These are phyloP conservation scores for Trypanosomatidae sp. DNA, from an alignment of 208 protist genomes.

Conservation along the genomic window DNA sequence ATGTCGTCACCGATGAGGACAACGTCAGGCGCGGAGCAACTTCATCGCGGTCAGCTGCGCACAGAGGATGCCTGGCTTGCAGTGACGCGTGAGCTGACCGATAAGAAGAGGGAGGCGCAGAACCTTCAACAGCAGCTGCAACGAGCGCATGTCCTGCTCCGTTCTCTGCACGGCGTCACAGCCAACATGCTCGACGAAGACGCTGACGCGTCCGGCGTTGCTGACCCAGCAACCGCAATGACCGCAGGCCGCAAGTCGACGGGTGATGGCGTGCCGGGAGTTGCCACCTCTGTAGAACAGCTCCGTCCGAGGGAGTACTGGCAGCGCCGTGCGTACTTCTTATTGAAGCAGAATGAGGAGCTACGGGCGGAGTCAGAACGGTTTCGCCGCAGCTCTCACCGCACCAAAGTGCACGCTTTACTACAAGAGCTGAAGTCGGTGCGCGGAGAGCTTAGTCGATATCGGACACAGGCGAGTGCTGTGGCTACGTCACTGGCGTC, in stretches of 20 bases:
- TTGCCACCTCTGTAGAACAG: background rate
- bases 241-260: background rate
- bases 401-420: conserved; percentile 37
- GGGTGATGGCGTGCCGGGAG: background rate
- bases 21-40: background rate
- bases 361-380: conserved; percentile 30
- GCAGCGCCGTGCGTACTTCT: conserved; percentile 32
- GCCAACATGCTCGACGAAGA: background rate
- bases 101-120: conserved; percentile 32
- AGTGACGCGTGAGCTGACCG: conserved; percentile 27
- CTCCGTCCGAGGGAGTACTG: conserved; percentile 21
- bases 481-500: background rate
- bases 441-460: conserved; percentile 34
- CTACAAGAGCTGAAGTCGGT: conserved; percentile 43
- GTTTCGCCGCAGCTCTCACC: conserved; percentile 42
- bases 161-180: conserved; percentile 24
- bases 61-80: conserved; percentile 31
- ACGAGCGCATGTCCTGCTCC: conserved; percentile 24
- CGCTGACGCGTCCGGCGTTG: background rate
- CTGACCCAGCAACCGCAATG: background rate
- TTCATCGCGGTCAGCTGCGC: background rate
- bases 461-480: conserved; percentile 1
- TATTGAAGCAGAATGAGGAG: conserved; percentile 36
- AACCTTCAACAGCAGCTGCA: conserved; percentile 44
- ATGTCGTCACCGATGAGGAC: background rate